A percentile compares a stretch with the other conserved stretches of the same genome.
Conservation (phyloP, 106 monocot genomes). For the Chionographis japonica region DNA sequence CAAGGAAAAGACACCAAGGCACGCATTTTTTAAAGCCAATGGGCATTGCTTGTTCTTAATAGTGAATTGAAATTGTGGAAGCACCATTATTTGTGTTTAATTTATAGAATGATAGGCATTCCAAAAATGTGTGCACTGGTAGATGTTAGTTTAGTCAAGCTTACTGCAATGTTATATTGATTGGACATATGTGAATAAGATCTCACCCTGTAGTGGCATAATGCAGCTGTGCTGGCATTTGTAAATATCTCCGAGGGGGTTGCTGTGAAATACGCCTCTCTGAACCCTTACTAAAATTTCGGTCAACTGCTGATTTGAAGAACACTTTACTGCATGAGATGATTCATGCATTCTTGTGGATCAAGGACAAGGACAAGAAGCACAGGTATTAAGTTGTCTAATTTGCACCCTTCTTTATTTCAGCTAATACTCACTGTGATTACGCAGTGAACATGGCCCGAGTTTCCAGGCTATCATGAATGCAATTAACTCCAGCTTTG, state of each 20-base stretch:
- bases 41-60: no score
- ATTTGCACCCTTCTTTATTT: neutral
- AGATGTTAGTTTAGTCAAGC: no score
- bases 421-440: neutral
- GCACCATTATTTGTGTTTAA: no score
- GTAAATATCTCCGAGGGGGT: slow-evolving; percentile 28
- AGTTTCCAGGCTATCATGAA: slow-evolving; percentile 23
- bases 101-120: no score
- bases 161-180: no score
- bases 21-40: no score
- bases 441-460: slow-evolving; percentile 30
- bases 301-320: slow-evolving; percentile 25
- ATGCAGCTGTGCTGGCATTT: slow-evolving; percentile 44
- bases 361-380: slow-evolving; percentile 18
- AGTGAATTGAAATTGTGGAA: no score
- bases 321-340: slow-evolving; percentile 43
- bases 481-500: slow-evolving; percentile 20
- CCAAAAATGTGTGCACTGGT: no score
- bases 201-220: slow-evolving; percentile 2
- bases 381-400: slow-evolving; percentile 17
- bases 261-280: slow-evolving; percentile 35
- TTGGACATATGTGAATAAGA: no score
- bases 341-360: slow-evolving; percentile 51
- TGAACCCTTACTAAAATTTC: slow-evolving; percentile 21
- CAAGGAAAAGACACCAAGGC: no score